Evolutionary conservation across 2,329 filamentous ascomycete genomes (phyloP).

Genomic region (Fusarium brevicatenulatum): DNA sequence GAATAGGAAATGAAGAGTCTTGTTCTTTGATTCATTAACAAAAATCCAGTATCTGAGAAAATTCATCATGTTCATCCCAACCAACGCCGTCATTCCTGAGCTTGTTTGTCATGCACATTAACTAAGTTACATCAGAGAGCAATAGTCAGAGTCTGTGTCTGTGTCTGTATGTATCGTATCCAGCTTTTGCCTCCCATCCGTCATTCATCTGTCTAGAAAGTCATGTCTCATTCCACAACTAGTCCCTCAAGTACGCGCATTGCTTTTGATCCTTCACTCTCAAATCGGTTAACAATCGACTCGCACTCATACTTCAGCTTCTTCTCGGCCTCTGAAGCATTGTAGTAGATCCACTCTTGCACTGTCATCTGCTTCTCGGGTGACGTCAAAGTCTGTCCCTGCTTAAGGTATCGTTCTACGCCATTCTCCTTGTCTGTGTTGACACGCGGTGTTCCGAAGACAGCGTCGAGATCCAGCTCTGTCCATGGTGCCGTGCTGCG

Average conservation of each 20-base stretch:
- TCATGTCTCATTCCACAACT: constrained; percentile 58
- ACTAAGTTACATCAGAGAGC: constrained; percentile 21
- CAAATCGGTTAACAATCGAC: constrained; percentile 82
- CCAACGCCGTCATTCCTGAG: constrained; percentile 37
- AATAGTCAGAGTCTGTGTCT: constrained; percentile 13
- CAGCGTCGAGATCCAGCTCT: constrained; percentile 77
- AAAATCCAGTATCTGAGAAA: constrained; percentile 25
- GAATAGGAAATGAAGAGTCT: neutral
- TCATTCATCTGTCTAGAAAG: constrained; percentile 25
- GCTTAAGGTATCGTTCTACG: constrained; percentile 60
- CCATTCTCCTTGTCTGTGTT: constrained; percentile 64
- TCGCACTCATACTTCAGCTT: constrained; percentile 85
- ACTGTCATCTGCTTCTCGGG: constrained; percentile 91
- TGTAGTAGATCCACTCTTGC: constrained; percentile 89
- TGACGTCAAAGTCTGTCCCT: constrained; percentile 71
- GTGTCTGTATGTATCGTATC: constrained; percentile 27
- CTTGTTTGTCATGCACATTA: constrained; percentile 28
- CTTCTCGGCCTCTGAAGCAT: constrained; percentile 82
- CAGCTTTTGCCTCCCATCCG: constrained; percentile 12
- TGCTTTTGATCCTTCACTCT: constrained; percentile 82
- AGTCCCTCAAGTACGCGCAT: constrained; percentile 81
- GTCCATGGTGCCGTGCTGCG: constrained; percentile 74
- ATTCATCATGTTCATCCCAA: constrained; percentile 23
- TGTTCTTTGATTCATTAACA: constrained; percentile 20
- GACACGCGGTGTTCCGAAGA: constrained; percentile 64